phyloP scores from a whole-genome alignment of 768 basidiomycete species.

The Tricholomella constricta region DNA sequence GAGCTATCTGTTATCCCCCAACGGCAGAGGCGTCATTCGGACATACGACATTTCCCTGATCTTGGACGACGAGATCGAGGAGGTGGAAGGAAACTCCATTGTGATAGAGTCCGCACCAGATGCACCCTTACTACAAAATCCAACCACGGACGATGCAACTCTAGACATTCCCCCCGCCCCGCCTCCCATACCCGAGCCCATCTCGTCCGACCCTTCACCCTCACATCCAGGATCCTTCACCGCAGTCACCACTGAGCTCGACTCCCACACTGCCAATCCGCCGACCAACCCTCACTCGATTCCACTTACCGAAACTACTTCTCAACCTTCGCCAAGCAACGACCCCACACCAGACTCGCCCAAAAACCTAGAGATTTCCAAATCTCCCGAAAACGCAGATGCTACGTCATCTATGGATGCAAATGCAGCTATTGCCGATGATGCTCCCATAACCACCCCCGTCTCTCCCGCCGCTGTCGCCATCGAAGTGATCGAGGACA shows the following conservation, averaged over 20 bases:
- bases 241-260: too few species aligned
- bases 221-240: too few species aligned
- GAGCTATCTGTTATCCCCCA: conserved; percentile 39
- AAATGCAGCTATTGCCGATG: background rate
- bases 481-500: conserved; percentile 13
- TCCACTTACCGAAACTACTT: too few species aligned
- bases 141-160: background rate
- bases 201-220: too few species aligned
- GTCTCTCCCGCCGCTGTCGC: conserved; percentile 1
- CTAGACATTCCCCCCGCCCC: too few species aligned
- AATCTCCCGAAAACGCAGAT: background rate
- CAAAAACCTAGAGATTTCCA: background rate
- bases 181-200: too few species aligned
- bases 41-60: conserved; percentile 42
- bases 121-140: background rate
- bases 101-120: background rate
- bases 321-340: background rate
- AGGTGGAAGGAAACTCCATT: conserved; percentile 7
- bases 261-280: too few species aligned
- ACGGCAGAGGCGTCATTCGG: conserved; percentile 16
- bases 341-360: background rate
- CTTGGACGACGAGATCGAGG: conserved; percentile 27
- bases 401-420: background rate
- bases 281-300: too few species aligned
- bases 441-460: background rate